phyloP scores from a whole-genome alignment of 345 rosid species.

The Capsella bursapastoris region DNA sequence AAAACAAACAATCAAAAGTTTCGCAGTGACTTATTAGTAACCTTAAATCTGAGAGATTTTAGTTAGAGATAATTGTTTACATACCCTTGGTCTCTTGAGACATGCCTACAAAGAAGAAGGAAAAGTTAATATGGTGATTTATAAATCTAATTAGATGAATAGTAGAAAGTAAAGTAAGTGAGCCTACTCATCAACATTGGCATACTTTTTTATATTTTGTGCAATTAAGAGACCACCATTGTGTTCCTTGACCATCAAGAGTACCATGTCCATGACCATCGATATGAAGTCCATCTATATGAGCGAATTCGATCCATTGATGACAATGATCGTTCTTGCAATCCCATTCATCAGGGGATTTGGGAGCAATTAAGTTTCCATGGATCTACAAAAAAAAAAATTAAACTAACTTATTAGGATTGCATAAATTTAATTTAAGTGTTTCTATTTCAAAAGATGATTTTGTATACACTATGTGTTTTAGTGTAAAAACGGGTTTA shows the following conservation, averaged over 20 bases:
- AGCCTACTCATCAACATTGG: neutral
- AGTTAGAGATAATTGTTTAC: neutral
- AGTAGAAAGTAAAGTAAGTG: neutral
- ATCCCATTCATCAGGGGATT: constrained; percentile 48
- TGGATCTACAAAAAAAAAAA: constrained; percentile 35
- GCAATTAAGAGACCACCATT: constrained; percentile 54
- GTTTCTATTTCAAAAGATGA: no score
- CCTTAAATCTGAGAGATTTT: neutral
- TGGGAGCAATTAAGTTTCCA: constrained; percentile 50
- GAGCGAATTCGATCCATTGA: constrained; percentile 50
- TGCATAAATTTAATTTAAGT: neutral
- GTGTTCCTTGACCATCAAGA: constrained; percentile 54
- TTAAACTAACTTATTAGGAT: no score
- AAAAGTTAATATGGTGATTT: neutral
- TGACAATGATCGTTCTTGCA: constrained; percentile 30
- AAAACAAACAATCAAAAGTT: neutral
- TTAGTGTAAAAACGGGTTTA: no score
- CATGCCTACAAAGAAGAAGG: constrained; percentile 44
- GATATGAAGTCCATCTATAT: constrained; percentile 47
- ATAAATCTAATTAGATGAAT: neutral
- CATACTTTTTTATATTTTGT: constrained; percentile 39
- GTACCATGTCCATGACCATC: constrained; percentile 53
- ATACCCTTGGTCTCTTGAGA: constrained; percentile 48
- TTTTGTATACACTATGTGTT: no score
- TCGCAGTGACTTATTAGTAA: neutral